Evolutionary conservation across 106 monocot genomes (phyloP).

Genomic region (Iris macrosiphon): DNA sequence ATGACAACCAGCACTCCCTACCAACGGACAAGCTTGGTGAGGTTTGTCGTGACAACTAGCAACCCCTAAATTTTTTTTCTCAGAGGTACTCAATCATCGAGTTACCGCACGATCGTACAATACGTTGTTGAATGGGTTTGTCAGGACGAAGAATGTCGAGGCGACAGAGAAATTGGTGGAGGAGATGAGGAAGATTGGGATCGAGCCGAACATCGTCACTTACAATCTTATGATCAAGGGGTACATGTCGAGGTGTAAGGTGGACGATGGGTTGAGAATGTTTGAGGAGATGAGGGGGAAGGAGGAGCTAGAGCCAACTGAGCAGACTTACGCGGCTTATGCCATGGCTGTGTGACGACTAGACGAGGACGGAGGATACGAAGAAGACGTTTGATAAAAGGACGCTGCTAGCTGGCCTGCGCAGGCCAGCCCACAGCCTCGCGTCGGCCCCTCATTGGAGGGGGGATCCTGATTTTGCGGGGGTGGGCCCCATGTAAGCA

Average conservation of each 20-base stretch:
- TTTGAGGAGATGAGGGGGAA: slow-evolving; percentile 60
- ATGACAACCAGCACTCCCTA: too few relatives aligned
- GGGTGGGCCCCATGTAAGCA: too few relatives aligned
- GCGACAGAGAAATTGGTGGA: slow-evolving; percentile 45
- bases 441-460: too few relatives aligned
- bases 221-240: slow-evolving; percentile 95
- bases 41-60: too few relatives aligned
- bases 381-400: slow-evolving; percentile 54
- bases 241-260: slow-evolving; percentile 29
- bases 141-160: slow-evolving; percentile 30
- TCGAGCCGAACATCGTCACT: slow-evolving; percentile 48
- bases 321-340: slow-evolving; percentile 80
- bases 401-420: too few relatives aligned
- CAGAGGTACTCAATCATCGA: too few relatives aligned
- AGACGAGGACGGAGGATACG: slow-evolving; percentile 40
- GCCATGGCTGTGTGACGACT: slow-evolving; percentile 71
- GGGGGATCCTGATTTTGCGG: too few relatives aligned
- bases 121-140: slow-evolving; percentile 53
- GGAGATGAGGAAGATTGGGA: slow-evolving; percentile 28
- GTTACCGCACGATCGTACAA: too few relatives aligned
- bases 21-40: too few relatives aligned
- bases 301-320: slow-evolving; percentile 40
- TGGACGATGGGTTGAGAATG: slow-evolving; percentile 54
- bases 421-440: too few relatives aligned
- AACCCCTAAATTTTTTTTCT: too few relatives aligned